Evolutionary conservation across 1,139 yeast species (phyloP), one percentile per base, ranked within the genome.

Genomic region (Candida sp.): DNA sequence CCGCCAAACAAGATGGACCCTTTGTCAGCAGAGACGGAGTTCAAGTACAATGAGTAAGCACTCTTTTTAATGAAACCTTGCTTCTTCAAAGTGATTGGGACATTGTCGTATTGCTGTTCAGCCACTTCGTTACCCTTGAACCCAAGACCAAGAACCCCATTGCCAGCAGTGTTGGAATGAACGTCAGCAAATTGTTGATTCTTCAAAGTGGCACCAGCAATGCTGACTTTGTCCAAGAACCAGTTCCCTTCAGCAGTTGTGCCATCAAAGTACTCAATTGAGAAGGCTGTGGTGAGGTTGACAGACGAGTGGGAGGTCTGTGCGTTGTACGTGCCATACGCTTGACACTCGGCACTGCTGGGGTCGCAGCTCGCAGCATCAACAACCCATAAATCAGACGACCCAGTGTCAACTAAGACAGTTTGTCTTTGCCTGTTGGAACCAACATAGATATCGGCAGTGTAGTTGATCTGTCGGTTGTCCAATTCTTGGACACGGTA

Each of bases 201-300:
- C 23, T 48, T 53, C 31, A 56, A 33, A 5, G 49, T 42, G 32
- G 51, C 47, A 39, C 55, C 59, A 33, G 58, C 56, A 5, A 61
- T 40, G 7, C 31, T 31, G 22, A 61, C 41, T 54, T 46, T 44
- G 56, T 90, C 82, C 54, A 72, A 65, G 46, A 84, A 76, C 90
- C 90, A 86, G 50, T 74, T 67, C 51, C 83, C 77, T 65, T 81
- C 78, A 45, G 88, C 69, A 42, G 48, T 42, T 22, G 56, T 37
- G 7, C 49, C 44, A 49, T 57, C 60, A 25, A 46, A 58, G 39
- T 57, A 57, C n/a, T 27, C 39, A 48, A 56, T 56, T 5, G 23
- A 3, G 42, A 58, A 58, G 4, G 32, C 8, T 11, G 41, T 39
- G 34, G 47, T 51, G n/a, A 49, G 50, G 35, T 42, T 56, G 46